Base-by-base conservation (phyloP, 2,329 filamentous ascomycete genomes). In the Sporothrix phasma region DNA sequence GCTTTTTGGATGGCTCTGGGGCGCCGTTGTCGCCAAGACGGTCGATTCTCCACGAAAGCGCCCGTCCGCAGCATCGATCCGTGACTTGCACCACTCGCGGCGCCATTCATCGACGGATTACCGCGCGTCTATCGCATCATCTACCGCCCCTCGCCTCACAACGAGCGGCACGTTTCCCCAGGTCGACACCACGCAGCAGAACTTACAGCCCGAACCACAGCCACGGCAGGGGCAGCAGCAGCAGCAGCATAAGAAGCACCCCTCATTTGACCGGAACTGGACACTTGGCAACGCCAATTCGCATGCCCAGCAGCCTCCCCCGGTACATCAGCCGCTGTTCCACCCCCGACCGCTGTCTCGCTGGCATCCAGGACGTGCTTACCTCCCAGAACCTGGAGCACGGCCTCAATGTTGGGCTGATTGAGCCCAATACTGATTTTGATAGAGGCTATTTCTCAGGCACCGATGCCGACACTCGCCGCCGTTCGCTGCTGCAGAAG, bases 401-500 rank as follows among this genome's bases (percentile, higher is more conserved):
- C 15, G 78, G 78, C 11, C 37, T 62, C 3, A 37, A 41, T 24
- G 31, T 13, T 66, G 80, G 82, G 63, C 70, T 77, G 17, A 78
- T 79, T 67, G 81, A 84, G 65, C 79, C 79, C 8, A 76, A 77
- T 17, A 74, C 79, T 26, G 89, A 95, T 66, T 74, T 90, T 17
- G 94, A 97, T 71, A 84, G 91, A 41, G 93, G 92, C 26, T 97
- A 97, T 74, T 96, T 97, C 72, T 97, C 93, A 7, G 91, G 92
- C 3, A 89, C 88, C 17, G 93, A 97, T 71, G 80, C 86, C 11
- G 92, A 97, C 67, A 64, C 26, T 17, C 84, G 84, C 49, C 85
- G 88, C 65, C 86, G 84, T 70, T 84, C 89, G 53, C 95, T 91
- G 72, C 80, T 94, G 54, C 78, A 97, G 58, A 90, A 90, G 74